These are phyloP conservation scores for Prunus yedoensis DNA, from an alignment of 331 rosid species.

Conservation along the genomic window DNA sequence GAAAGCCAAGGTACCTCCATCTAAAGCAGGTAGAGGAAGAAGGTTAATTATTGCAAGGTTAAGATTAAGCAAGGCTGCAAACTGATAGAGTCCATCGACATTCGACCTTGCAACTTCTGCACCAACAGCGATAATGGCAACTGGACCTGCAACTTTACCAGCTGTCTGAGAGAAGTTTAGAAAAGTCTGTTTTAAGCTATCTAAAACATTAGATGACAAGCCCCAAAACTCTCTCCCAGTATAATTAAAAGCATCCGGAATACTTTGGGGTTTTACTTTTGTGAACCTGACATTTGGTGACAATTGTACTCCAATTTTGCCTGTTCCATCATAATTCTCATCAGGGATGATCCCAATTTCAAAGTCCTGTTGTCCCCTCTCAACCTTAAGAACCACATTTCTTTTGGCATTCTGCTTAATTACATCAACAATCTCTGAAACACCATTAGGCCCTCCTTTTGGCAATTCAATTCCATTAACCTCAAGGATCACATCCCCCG, in stretches of 20 bases:
- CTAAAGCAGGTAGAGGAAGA: slow-evolving; percentile 93
- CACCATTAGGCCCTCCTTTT: slow-evolving; percentile 66
- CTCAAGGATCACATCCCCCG: slow-evolving; percentile 72
- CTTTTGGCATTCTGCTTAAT: slow-evolving; percentile 68
- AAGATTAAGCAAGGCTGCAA: slow-evolving; percentile 88
- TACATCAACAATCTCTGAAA: slow-evolving; percentile 60
- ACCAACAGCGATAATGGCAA: slow-evolving; percentile 94
- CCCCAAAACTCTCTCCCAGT: slow-evolving; percentile 81
- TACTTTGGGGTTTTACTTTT: slow-evolving; percentile 55
- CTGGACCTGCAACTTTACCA: slow-evolving; percentile 96
- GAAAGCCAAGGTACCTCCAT: slow-evolving; percentile 90
- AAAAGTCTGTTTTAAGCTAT: slow-evolving; percentile 82
- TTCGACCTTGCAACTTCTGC: slow-evolving; percentile 97
- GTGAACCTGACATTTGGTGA: slow-evolving; percentile 73
- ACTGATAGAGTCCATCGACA: slow-evolving; percentile 85
- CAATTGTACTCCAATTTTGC: slow-evolving; percentile 87
- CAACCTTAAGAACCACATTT: slow-evolving; percentile 66
- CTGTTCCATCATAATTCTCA: slow-evolving; percentile 79
- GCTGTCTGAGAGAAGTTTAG: slow-evolving; percentile 90
- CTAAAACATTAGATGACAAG: slow-evolving; percentile 65
- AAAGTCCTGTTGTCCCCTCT: slow-evolving; percentile 55
- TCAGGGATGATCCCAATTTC: slow-evolving; percentile 75
- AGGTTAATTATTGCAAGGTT: slow-evolving; percentile 93
- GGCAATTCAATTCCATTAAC: slow-evolving; percentile 65
- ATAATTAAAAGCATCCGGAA: slow-evolving; percentile 54